Conservation (phyloP, 1,284 basidiomycete genomes). For the Boletus semigastroideus region DNA sequence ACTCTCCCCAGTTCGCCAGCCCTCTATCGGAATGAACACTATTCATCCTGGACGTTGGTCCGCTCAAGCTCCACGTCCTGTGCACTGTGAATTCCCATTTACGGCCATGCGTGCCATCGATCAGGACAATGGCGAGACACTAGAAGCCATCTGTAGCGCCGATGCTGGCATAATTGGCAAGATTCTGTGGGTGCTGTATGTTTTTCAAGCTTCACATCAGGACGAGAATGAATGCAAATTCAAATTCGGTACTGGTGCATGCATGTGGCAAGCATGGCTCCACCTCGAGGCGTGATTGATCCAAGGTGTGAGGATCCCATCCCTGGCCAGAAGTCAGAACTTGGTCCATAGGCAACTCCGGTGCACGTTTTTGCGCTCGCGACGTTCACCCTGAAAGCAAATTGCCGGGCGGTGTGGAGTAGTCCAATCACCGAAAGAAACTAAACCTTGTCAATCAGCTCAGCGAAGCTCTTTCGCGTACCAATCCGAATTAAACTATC, state of each 20-base stretch:
- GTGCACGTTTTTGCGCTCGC: conserved; percentile 20
- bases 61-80: conserved; percentile 34
- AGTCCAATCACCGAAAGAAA: conserved; percentile 26
- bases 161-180: conserved; percentile 23
- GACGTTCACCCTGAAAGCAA: conserved; percentile 18
- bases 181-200: conserved; percentile 27
- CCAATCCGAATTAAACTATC: conserved; percentile 21
- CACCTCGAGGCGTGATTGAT: conserved; percentile 39
- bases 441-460: conserved; percentile 31
- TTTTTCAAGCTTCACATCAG: conserved; percentile 26
- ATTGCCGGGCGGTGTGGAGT: conserved; percentile 27
- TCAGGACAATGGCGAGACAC: conserved; percentile 18
- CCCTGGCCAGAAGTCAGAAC: conserved; percentile 14
- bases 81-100: conserved; percentile 27
- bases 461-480: conserved; percentile 29
- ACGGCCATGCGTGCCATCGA: conserved; percentile 12
- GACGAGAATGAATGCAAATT: conserved; percentile 31
- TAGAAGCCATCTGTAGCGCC: conserved; percentile 23
- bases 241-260: conserved; percentile 31
- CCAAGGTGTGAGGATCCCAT: conserved; percentile 30
- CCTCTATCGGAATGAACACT: conserved; percentile 21
- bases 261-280: conserved; percentile 36
- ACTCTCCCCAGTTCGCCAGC: conserved; percentile 12
- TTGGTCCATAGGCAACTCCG: conserved; percentile 23
- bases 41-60: conserved; percentile 16